Conservation (phyloP, 306 rosid genomes). For the Gillenia trifoliata region DNA sequence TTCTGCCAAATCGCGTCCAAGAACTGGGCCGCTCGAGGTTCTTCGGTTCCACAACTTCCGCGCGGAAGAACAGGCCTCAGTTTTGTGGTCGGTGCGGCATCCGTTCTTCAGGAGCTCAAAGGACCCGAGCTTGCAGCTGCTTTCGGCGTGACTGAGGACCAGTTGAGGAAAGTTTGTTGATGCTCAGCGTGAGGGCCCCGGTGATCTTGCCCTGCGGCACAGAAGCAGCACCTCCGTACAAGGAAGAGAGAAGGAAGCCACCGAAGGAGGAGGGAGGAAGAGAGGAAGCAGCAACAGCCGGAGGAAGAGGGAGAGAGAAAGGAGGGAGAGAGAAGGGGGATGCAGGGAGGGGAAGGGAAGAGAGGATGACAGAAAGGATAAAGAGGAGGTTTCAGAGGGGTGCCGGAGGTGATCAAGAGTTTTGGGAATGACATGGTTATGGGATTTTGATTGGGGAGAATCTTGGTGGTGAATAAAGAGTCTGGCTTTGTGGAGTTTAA, state of each 20-base stretch:
- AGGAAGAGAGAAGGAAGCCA: neutral
- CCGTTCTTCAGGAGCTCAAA: slow-evolving; percentile 40
- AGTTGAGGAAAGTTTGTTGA: slow-evolving; percentile 17
- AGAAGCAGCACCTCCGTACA: slow-evolving; percentile 33
- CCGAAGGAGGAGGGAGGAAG: neutral
- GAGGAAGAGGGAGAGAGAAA: too few relatives aligned
- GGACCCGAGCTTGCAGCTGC: slow-evolving; percentile 70
- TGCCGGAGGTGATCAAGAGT: slow-evolving; percentile 18
- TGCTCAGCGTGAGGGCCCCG: slow-evolving; percentile 49
- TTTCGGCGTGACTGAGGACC: slow-evolving; percentile 53
- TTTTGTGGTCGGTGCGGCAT: slow-evolving; percentile 71
- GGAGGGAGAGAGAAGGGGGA: too few relatives aligned
- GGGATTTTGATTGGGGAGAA: slow-evolving; percentile 32
- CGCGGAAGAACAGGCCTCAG: slow-evolving; percentile 55
- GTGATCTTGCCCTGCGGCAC: slow-evolving; percentile 49
- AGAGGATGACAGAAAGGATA: neutral
- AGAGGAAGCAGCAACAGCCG: neutral
- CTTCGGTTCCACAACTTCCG: slow-evolving; percentile 83
- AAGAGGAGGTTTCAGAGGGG: neutral
- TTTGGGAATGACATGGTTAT: slow-evolving; percentile 20
- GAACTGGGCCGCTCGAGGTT: slow-evolving; percentile 49
- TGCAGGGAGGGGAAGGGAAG: neutral
- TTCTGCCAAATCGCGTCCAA: slow-evolving; percentile 74
- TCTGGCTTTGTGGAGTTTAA: neutral
- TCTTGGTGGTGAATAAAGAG: neutral